Percentiles rank a stretch among this genome's conserved stretches.
Conservation (phyloP, 1,284 basidiomycete genomes). For the Exobasidium cylindrosporum region DNA sequence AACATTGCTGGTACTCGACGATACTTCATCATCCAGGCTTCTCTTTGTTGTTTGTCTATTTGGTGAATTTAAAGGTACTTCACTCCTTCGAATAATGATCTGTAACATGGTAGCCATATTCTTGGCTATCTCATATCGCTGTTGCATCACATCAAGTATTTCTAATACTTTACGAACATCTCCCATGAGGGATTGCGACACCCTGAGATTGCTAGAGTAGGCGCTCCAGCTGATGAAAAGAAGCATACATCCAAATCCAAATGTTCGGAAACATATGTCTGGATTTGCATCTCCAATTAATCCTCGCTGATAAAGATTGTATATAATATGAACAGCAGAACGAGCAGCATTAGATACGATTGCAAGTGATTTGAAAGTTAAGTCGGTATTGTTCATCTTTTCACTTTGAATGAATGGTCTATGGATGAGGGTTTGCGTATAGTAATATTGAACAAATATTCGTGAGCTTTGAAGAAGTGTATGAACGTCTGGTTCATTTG, state of each 20-base stretch:
- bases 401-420: constrained; percentile 47
- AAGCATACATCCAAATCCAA: constrained; percentile 30
- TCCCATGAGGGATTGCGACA: constrained; percentile 31
- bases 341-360: constrained; percentile 49
- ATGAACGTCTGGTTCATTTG: constrained; percentile 21
- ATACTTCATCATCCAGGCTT: background rate
- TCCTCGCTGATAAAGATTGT: constrained; percentile 24
- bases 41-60: background rate
- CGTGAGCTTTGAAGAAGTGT: constrained; percentile 36
- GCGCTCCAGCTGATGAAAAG: constrained; percentile 41
- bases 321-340: constrained; percentile 35
- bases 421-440: constrained; percentile 42
- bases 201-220: constrained; percentile 30
- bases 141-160: constrained; percentile 30
- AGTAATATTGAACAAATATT: constrained; percentile 42
- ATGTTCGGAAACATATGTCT: constrained; percentile 22
- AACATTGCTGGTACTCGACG: background rate
- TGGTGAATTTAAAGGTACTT: constrained; percentile 17
- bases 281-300: background rate
- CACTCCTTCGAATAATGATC: constrained; percentile 27
- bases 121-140: constrained; percentile 34
- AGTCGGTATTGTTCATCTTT: constrained; percentile 27
- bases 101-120: constrained; percentile 32
- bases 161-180: constrained; percentile 41
- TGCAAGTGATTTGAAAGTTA: constrained; percentile 48